Percentiles rank a stretch among this genome's conserved stretches.
These are phyloP conservation scores for Puccinia triticina DNA, from an alignment of 1,284 basidiomycete genomes.

Conservation along the genomic window DNA sequence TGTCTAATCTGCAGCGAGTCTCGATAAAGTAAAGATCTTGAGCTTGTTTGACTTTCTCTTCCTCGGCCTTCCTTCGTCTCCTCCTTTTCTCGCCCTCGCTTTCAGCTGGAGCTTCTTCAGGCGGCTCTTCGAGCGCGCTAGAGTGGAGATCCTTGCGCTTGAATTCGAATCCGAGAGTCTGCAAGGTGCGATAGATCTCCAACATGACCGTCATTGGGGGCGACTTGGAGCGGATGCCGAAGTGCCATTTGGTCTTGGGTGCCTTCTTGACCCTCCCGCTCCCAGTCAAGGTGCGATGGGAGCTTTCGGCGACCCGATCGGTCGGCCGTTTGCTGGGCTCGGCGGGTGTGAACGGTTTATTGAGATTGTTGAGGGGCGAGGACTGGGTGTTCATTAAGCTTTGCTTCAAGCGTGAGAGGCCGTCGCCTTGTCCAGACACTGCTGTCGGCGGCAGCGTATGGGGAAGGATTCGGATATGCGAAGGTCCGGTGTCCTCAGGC, in stretches of 20 bases:
- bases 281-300: background rate
- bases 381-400: conserved; percentile 31
- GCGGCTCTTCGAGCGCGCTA: conserved; percentile 19
- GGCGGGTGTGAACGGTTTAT: conserved; percentile 46
- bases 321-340: conserved; percentile 20
- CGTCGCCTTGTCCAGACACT: background rate
- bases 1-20: conserved; percentile 82
- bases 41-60: conserved; percentile 62
- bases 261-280: conserved; percentile 49
- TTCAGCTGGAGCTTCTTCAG: conserved; percentile 48
- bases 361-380: conserved; percentile 30
- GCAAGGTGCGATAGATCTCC: conserved; percentile 92
- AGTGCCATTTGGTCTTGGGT: conserved; percentile 77
- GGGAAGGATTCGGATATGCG: conserved; percentile 38
- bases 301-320: background rate
- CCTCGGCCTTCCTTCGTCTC: conserved; percentile 59
- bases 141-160: conserved; percentile 62
- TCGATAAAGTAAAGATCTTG: conserved; percentile 86
- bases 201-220: conserved; percentile 99
- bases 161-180: conserved; percentile 96
- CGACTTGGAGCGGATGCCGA: conserved; percentile 89
- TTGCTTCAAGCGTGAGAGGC: conserved; percentile 31
- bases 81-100: conserved; percentile 59
- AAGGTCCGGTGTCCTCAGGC: conserved; percentile 36
- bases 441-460: conserved; percentile 28